Evolutionary conservation across 148 eudicot species (phyloP), one percentile per base, ranked within the genome.

Genomic region (Polygonum aviculare): DNA sequence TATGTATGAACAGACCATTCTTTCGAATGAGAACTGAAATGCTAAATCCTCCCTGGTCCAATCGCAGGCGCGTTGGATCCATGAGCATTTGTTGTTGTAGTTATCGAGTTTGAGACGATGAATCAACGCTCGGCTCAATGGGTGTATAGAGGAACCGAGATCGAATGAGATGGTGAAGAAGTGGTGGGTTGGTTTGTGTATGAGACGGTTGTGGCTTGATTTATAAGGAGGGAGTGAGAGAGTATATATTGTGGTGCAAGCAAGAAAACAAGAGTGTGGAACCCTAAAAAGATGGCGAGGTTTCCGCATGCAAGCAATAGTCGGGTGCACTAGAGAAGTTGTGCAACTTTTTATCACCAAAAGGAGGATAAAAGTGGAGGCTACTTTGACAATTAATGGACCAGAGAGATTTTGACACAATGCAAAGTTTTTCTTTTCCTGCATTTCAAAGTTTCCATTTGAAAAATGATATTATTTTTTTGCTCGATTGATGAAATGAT

Each of bases 311-410:
- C 71, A 5, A 65, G 14, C 40, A 65, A 33, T 65, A 35, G 70
- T 26, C 31, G 31, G 31, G 31, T 65, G 5, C 12, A 3, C 35
- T 65, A 35, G 31, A 26, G 31, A 26, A 26, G 31, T 65, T 65
- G 16, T 65, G n/a, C 70, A 65, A 65, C 71, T 36, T 65, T 65
- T 65, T 38, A 15, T 36, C 18, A 21, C 40, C 44, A 35, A 65
- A 65, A 65, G 71, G 18, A 33, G 39, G 71, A 65, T 33, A 36
- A 65, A 65, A 35, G 71, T 35, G 71, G 71, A 65, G 38, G 71
- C 71, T 3, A 14, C 41, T 35, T 65, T 65, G 71, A 65, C 14
- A 65, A 26, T 26, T 26, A 26, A 35, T 4, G 71, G 45, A 62
- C 35, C 65, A 9, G 12, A 22, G 10, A 57, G 8, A 57, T 22